phyloP scores from a whole-genome alignment of 2,329 filamentous ascomycete genomes.

The Fusarium fujikuroi region DNA sequence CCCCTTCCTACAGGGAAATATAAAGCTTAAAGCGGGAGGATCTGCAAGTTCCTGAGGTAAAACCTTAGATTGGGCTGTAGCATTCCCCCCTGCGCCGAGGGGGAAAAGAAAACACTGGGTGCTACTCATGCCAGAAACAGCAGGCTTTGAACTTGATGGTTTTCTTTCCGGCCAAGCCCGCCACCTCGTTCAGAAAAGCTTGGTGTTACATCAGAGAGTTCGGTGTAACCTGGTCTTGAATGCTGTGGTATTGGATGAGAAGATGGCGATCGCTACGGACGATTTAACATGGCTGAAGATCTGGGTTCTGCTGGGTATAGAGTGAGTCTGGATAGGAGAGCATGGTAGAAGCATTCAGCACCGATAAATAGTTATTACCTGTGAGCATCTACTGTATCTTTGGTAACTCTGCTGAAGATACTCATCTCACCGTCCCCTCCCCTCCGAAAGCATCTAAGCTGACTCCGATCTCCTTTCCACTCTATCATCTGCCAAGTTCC shows the following conservation, averaged over 20 bases:
- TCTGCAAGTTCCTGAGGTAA: background rate
- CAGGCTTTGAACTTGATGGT: no score
- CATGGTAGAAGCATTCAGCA: background rate
- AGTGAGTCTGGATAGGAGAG: background rate
- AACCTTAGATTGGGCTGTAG: background rate
- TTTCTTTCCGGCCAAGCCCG: background rate
- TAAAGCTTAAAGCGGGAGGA: background rate
- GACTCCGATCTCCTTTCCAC: no score
- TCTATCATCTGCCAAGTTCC: background rate
- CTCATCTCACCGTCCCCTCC: background rate
- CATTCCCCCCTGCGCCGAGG: background rate
- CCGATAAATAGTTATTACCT: rapidly evolving
- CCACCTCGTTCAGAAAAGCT: background rate
- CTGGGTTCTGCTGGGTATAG: background rate
- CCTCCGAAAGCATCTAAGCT: background rate
- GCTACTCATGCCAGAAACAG: no score
- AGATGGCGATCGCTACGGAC: background rate
- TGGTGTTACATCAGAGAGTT: background rate
- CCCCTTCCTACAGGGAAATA: background rate
- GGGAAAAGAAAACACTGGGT: background rate
- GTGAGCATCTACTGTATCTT: background rate
- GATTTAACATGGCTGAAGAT: background rate
- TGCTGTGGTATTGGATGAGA: rapidly evolving
- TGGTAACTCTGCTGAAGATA: background rate
- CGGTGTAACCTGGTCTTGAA: no score